Conservation (phyloP, 1,139 yeast genomes). For the Candida sanyaensis region DNA sequence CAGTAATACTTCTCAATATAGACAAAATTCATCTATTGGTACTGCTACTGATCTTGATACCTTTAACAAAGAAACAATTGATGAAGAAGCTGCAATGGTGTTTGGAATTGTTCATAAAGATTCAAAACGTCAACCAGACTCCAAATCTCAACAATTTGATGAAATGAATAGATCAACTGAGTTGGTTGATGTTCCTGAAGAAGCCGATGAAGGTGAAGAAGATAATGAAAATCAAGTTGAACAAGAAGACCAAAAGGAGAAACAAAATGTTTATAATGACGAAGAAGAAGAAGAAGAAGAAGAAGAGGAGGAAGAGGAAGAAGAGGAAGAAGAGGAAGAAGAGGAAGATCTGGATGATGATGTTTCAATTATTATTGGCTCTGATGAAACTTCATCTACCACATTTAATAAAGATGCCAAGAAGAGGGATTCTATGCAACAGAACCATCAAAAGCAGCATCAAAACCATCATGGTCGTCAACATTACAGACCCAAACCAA, state of each 20-base stretch:
- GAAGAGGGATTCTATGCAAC: not conserved
- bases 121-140: too few species aligned
- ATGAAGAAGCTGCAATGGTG: slow-evolving; percentile 48
- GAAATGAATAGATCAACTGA: slow-evolving; percentile 31
- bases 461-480: slow-evolving; percentile 9
- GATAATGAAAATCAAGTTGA: slow-evolving; percentile 6
- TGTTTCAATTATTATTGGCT: slow-evolving; percentile 44
- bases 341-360: slow-evolving; percentile 44
- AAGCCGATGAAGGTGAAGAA: slow-evolving; percentile 10
- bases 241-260: slow-evolving; percentile 13
- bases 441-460: slow-evolving; percentile 17
- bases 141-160: slow-evolving; percentile 7
- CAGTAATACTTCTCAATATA: not conserved
- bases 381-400: slow-evolving; percentile 37
- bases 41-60: slow-evolving; percentile 7
- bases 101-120: slow-evolving; percentile 42
- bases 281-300: slow-evolving; percentile 24
- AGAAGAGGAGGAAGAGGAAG: too few species aligned
- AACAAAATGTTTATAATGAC: slow-evolving; percentile 16
- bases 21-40: not conserved
- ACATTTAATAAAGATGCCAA: slow-evolving; percentile 11
- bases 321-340: too few species aligned
- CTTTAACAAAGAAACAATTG: slow-evolving; percentile 24
- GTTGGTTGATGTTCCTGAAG: slow-evolving; percentile 21
- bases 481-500: slow-evolving; percentile 1